phyloP scores from a whole-genome alignment of 306 rosid species.

The Medicago lupulina region DNA sequence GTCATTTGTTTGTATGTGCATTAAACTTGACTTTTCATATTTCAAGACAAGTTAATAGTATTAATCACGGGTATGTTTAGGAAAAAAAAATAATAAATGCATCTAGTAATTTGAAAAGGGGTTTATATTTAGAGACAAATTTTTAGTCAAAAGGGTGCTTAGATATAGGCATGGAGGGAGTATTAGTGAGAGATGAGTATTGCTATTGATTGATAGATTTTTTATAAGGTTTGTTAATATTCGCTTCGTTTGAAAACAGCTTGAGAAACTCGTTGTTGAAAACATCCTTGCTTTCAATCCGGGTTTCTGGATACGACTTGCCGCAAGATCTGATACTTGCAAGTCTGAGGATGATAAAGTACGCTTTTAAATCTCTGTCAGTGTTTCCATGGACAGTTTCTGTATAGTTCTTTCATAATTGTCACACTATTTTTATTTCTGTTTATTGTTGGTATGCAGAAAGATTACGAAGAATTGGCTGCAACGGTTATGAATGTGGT shows the following conservation, averaged over 20 bases:
- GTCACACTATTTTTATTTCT: slow-evolving; percentile 19
- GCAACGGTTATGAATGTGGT: slow-evolving; percentile 73
- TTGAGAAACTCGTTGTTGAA: slow-evolving; percentile 82
- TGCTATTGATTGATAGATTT: slow-evolving; percentile 3
- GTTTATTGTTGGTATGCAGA: slow-evolving; percentile 59
- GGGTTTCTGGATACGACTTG: slow-evolving; percentile 86
- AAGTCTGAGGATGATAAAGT: slow-evolving; percentile 95
- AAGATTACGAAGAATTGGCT: slow-evolving; percentile 94
- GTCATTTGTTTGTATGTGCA: too few species aligned
- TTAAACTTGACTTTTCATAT: too few species aligned
- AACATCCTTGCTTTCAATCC: slow-evolving; percentile 87
- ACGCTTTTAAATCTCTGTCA: slow-evolving; percentile 45
- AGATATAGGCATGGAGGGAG: too few species aligned
- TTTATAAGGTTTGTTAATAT: slow-evolving; percentile 18
- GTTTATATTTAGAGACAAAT: too few species aligned
- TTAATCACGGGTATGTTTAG: too few species aligned
- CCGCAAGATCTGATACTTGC: slow-evolving; percentile 89
- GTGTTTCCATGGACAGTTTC: slow-evolving; percentile 22
- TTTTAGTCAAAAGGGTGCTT: too few species aligned
- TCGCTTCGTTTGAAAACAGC: slow-evolving; percentile 59
- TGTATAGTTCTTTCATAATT: slow-evolving; percentile 19
- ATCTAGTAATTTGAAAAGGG: too few species aligned
- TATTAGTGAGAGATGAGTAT: neutral
- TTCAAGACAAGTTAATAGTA: too few species aligned
- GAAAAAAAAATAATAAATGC: too few species aligned